A percentile compares a stretch with the other conserved stretches of the same genome.
Evolutionary conservation across 164 flowering plant species (phyloP).

Genomic region (Euptelea pleiosperma): DNA sequence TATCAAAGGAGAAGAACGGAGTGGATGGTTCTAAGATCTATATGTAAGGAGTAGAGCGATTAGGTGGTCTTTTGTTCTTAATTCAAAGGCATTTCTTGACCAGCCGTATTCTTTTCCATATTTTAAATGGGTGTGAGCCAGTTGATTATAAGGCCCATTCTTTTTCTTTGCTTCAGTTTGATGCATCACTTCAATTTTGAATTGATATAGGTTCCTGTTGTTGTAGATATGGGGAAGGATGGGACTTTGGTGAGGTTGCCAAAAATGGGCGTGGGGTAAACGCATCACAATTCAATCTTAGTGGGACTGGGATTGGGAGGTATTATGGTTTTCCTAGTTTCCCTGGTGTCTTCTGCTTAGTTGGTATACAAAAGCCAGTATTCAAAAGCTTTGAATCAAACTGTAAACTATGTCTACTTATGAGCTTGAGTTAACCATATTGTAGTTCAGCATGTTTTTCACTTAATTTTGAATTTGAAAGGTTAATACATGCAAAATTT

Average conservation of each 20-base stretch:
- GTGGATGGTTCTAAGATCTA: constrained; percentile 81
- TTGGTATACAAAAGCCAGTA: not conserved
- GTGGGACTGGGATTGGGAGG: constrained; percentile 93
- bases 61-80: not conserved
- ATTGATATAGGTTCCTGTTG: constrained; percentile 6
- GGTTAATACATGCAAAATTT: too few relatives aligned
- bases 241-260: constrained; percentile 99
- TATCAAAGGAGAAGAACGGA: constrained; percentile 54
- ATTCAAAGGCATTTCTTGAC: not conserved
- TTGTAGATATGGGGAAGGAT: constrained; percentile 92
- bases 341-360: not conserved
- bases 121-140: not conserved
- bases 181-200: not conserved
- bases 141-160: not conserved
- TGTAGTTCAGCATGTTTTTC: too few relatives aligned
- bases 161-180: constrained; percentile 2
- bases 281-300: constrained; percentile 88
- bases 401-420: not conserved
- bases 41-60: constrained; percentile 43
- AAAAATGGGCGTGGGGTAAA: constrained; percentile 87
- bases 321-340: constrained; percentile 16
- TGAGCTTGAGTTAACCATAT: too few relatives aligned
- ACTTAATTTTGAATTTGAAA: too few relatives aligned
- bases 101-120: not conserved
- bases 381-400: not conserved